Evolutionary conservation across 192 early-diverging fungal species (phyloP).

Genomic region (Nowakowskiella sp.): DNA sequence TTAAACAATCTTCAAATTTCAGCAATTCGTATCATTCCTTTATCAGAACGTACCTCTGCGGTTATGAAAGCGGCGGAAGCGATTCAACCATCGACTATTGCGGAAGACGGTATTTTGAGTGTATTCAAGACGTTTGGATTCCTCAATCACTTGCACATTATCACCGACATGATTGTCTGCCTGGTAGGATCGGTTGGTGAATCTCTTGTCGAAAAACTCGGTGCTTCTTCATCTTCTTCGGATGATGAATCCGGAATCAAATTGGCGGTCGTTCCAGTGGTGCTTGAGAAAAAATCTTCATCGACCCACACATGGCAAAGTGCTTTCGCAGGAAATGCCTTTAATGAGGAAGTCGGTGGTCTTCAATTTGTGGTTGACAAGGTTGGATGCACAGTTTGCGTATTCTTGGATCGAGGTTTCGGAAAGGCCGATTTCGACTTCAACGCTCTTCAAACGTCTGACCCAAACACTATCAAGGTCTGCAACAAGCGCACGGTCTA

Average conservation of each 20-base stretch:
- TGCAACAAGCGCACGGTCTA: slow-evolving; percentile 51
- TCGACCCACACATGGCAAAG: too few relatives aligned
- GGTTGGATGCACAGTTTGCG: slow-evolving; percentile 37
- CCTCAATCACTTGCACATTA: slow-evolving; percentile 58
- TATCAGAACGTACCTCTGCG: slow-evolving; percentile 73
- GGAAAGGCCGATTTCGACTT: too few relatives aligned
- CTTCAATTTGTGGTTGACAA: too few relatives aligned
- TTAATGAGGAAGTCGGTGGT: slow-evolving; percentile 30
- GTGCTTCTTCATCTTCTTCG: too few relatives aligned
- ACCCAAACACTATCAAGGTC: too few relatives aligned
- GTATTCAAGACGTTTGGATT: slow-evolving; percentile 77
- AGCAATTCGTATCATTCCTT: slow-evolving; percentile 69
- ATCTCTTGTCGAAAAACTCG: too few relatives aligned
- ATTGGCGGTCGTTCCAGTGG: slow-evolving; percentile 63
- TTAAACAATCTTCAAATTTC: slow-evolving; percentile 27
- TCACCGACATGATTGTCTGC: slow-evolving; percentile 54
- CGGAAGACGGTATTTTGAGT: slow-evolving; percentile 66
- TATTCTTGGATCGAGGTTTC: slow-evolving; percentile 67
- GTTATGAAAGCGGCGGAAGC: slow-evolving; percentile 72
- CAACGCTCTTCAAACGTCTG: too few relatives aligned
- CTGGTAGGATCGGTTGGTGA: too few relatives aligned
- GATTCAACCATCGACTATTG: slow-evolving; percentile 46
- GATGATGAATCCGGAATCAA: too few relatives aligned
- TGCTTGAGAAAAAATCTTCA: too few relatives aligned
- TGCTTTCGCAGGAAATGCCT: slow-evolving; percentile 1